These are phyloP conservation scores for Mariannaea elegans DNA, from an alignment of 2,329 filamentous ascomycete genomes.

Conservation along the genomic window DNA sequence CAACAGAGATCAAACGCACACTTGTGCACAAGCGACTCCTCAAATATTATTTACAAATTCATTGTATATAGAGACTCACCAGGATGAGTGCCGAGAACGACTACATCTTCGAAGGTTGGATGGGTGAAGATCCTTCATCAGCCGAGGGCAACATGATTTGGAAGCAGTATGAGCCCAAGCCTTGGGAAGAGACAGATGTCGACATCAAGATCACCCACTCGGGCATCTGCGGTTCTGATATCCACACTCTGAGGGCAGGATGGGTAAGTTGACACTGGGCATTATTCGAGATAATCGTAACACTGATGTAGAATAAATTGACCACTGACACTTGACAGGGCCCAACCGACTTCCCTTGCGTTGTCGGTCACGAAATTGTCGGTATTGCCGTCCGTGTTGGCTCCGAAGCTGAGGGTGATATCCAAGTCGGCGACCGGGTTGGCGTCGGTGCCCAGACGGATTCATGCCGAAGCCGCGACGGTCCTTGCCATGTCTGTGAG, in stretches of 20 bases:
- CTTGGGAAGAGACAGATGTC: slow-evolving; percentile 72
- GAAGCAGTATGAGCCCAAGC: slow-evolving; percentile 68
- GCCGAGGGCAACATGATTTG: slow-evolving; percentile 63
- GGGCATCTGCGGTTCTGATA: slow-evolving; percentile 70
- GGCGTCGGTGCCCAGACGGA: slow-evolving; percentile 75
- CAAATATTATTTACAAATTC: not conserved
- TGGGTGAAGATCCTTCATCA: slow-evolving; percentile 52
- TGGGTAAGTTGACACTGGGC: slow-evolving; percentile 50
- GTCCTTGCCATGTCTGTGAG: slow-evolving; percentile 56
- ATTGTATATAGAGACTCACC: not conserved
- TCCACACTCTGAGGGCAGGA: slow-evolving; percentile 66
- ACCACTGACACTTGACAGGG: slow-evolving; percentile 21
- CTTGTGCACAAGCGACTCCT: not conserved
- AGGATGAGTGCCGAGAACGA: slow-evolving; percentile 4
- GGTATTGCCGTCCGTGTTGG: slow-evolving; percentile 65
- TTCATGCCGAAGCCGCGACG: slow-evolving; percentile 70
- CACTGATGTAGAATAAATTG: slow-evolving; percentile 45
- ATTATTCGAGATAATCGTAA: no score
- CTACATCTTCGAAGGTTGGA: slow-evolving; percentile 19
- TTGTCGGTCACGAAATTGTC: slow-evolving; percentile 74
- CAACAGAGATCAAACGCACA: not conserved
- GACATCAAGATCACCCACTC: slow-evolving; percentile 73
- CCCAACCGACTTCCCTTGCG: slow-evolving; percentile 51
- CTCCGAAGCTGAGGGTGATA: slow-evolving; percentile 51
- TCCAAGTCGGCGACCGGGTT: slow-evolving; percentile 71